Evolutionary conservation across 495 filamentous ascomycete species (phyloP), one percentile per base, ranked within the genome.

Genomic region (Hyaloscypha variabilis): DNA sequence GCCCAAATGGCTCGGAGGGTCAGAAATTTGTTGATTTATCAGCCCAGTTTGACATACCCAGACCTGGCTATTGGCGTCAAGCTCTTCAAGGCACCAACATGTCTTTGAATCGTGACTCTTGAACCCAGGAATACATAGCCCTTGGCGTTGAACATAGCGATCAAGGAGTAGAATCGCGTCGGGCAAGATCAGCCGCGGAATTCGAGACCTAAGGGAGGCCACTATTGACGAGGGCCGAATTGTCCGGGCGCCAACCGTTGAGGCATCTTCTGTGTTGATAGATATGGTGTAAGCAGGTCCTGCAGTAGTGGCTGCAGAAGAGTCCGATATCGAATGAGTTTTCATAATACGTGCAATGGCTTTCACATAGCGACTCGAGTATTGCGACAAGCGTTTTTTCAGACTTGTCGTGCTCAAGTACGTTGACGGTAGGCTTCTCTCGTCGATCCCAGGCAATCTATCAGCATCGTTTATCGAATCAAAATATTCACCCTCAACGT

Each of bases 1-100:
- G 0, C 67, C 62, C 4, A 74, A 62, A 57, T 23, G 28, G 21
- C 8, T 3, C 19, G 34, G 53, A 2, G 52, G 29, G 10, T 49
- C 29, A 21, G 1, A 11, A 10, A 58, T 31, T 17, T 17, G 39
- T 14, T 8, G 39, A 17, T 46, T 46, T 17, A 24, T 4, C n/a
- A 54, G 17, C 14, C 26, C 51, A 23, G 51, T 54, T 10, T 28
- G 13, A 21, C 24, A 8, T 14, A 57, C 29, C 54, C 54, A 57
- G 29, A 57, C 26, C 17, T 8, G 54, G 6, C 54, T 29, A 2
- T 29, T 31, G 17, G 54, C 17, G 21, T 29, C 19, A 10, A 29
- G 21, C 17, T 57, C 54, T 31, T 57, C 54, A 14, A 57, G 54
- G 21, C 54, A 31, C 54, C 54, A 57, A 28, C 54, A 57, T 5